Evolutionary conservation across 2,329 filamentous ascomycete species (phyloP), one percentile per base, ranked within the genome.

Genomic region (Xylariaceae sp.): DNA sequence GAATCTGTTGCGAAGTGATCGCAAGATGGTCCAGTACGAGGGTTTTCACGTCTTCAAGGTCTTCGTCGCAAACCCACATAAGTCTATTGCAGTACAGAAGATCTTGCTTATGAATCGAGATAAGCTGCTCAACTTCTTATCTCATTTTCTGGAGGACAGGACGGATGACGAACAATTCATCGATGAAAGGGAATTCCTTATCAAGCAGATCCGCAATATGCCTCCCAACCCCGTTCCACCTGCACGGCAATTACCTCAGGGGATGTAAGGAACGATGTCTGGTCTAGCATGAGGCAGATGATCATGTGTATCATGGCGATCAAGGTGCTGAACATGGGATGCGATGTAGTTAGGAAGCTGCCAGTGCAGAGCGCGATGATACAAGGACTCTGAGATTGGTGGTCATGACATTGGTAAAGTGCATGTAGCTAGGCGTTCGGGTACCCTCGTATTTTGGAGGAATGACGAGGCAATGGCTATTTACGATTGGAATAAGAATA

Each of bases 11-110:
- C 84, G 89, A 53, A 93, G 97, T 64, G 91, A 97, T 64, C 81
- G 91, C 54, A 93, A 95, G 66, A 98, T 98, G 90, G 93, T 98
- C 48, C 93, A 97, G 66, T 98, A 98, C 63, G 93, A 98, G 64
- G 93, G 90, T 7, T 98, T 98, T 64, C 93, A 98, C 63, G 91
- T 98, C 32, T 98, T 98, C 77, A 98, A 98, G 73, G 91, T 98
- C 48, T 98, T 98, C 66, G 93, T 97, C 40, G 93, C 93, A 45
- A 98, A 98, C 63, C 93, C 93, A 7, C 90, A 97, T 72, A 98
- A 98, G 69, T 95, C 89, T n/a, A 75, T 91, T 46, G 88, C 90
- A 26, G 93, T 98, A 37, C 89, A 95, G 63, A 88, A 91, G 62
- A 95, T 98, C 58, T 71, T 98, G 50, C 83, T 97, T 53, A 96